Evolutionary conservation across 1,284 basidiomycete genomes (phyloP).

Genomic region (Cryptococcus sp.): DNA sequence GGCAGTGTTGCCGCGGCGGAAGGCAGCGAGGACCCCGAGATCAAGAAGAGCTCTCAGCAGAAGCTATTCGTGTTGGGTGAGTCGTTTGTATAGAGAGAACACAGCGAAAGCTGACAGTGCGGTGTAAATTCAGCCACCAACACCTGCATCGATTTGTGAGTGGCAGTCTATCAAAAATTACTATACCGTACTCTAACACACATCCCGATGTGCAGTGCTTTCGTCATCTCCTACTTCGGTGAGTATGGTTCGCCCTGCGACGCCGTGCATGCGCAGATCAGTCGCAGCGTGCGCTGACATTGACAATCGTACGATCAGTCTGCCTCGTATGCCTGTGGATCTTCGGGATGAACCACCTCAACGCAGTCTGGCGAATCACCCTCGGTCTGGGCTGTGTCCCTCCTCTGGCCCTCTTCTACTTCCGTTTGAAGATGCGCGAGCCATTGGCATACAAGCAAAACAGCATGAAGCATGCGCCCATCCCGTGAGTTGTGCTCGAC

Average conservation of each 20-base stretch:
- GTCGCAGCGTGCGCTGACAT: neutral
- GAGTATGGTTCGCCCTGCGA: neutral
- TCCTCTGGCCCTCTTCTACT: conserved; percentile 73
- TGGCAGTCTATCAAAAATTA: no score
- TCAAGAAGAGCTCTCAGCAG: conserved; percentile 77
- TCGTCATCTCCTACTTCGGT: conserved; percentile 68
- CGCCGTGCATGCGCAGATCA: neutral
- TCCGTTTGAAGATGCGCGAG: conserved; percentile 77
- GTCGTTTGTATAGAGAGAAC: conserved; percentile 15
- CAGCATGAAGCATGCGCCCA: conserved; percentile 67
- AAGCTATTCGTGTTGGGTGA: conserved; percentile 80
- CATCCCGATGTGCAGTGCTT: conserved; percentile 57
- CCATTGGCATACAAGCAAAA: conserved; percentile 54
- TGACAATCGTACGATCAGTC: conserved; percentile 57
- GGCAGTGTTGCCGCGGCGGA: conserved; percentile 90
- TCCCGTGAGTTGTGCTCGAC: conserved; percentile 26
- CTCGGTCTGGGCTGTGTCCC: conserved; percentile 86
- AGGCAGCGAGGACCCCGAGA: conserved; percentile 71
- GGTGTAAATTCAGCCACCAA: conserved; percentile 55
- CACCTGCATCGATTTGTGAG: conserved; percentile 74
- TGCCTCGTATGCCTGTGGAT: conserved; percentile 85
- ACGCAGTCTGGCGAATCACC: conserved; percentile 83
- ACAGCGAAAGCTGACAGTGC: neutral
- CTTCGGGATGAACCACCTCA: conserved; percentile 76
- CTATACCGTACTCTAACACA: no score